phyloP scores from a whole-genome alignment of 768 basidiomycete species.

The Tylopilus plumbeoviolaceoides region DNA sequence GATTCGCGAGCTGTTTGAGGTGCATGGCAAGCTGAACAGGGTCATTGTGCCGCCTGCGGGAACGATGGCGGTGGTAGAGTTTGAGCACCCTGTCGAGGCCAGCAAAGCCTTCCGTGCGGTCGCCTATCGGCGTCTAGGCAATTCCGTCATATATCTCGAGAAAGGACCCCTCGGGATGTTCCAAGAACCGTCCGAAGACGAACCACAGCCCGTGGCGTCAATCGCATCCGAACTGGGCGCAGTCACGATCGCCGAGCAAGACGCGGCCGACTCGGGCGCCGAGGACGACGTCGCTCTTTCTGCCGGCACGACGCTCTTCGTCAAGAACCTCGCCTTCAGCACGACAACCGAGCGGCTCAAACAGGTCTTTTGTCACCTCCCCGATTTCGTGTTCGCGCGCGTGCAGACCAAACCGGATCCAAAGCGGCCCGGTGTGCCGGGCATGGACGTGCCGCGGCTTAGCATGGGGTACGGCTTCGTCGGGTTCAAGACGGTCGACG shows the following conservation, averaged over 20 bases:
- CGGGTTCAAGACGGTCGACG: constrained; percentile 76
- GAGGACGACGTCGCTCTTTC: constrained; percentile 43
- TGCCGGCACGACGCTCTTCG: constrained; percentile 79
- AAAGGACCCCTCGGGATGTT: constrained; percentile 89
- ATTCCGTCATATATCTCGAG: constrained; percentile 88
- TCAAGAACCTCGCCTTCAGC: constrained; percentile 95
- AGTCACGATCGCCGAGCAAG: constrained; percentile 45
- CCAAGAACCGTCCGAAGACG: constrained; percentile 35
- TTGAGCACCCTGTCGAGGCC: constrained; percentile 67
- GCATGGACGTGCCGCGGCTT: constrained; percentile 45
- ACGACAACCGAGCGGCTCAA: constrained; percentile 74
- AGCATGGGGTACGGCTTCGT: constrained; percentile 98
- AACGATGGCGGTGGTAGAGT: constrained; percentile 90
- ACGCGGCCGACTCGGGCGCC: constrained; percentile 27
- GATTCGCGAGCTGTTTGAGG: constrained; percentile 75
- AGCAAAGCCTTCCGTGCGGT: constrained; percentile 73
- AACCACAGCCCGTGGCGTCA: constrained; percentile 6
- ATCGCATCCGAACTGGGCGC: constrained; percentile 25
- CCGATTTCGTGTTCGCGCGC: constrained; percentile 81
- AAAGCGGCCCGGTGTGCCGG: constrained; percentile 45
- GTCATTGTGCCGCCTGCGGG: constrained; percentile 89
- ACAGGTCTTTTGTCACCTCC: constrained; percentile 67
- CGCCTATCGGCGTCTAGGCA: constrained; percentile 84
- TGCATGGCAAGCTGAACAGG: constrained; percentile 65
- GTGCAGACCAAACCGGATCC: constrained; percentile 91